A percentile compares a stretch with the other conserved stretches of the same genome.
Conservation (phyloP, 208 protist species). For the Phytomonas serpens region DNA sequence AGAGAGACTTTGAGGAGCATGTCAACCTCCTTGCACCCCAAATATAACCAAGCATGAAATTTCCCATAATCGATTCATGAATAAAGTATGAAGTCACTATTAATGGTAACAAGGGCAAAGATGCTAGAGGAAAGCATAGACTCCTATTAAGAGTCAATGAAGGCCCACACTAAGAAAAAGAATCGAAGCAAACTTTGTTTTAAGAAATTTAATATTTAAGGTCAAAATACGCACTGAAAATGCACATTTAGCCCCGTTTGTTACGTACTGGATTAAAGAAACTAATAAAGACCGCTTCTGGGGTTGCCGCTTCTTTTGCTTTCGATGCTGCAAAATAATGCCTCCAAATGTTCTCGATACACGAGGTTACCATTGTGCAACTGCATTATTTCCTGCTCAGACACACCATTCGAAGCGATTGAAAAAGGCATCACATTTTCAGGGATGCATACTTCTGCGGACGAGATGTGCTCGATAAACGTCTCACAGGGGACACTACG, state of each 20-base stretch:
- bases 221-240: neutral
- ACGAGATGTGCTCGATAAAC: neutral
- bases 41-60: neutral
- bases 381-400: slow-evolving; percentile 20
- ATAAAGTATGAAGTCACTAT: neutral
- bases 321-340: slow-evolving; percentile 15
- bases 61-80: neutral
- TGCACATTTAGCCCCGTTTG: neutral
- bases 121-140: neutral
- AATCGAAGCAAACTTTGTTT: too few species aligned
- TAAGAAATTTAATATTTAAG: neutral
- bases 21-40: neutral
- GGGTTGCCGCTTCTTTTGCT: neutral
- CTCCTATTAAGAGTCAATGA: neutral
- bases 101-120: neutral
- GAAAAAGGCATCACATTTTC: neutral
- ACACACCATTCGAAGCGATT: neutral
- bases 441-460: neutral
- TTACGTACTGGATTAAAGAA: neutral
- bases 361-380: slow-evolving; percentile 25
- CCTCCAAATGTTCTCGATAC: slow-evolving; percentile 18
- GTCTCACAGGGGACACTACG: neutral
- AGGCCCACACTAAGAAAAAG: too few species aligned
- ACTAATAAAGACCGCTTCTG: neutral
- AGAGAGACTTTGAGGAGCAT: neutral